A percentile compares a stretch with the other conserved stretches of the same genome.
These are phyloP conservation scores for Rhizophagus clarus DNA, from an alignment of 192 early-diverging fungal genomes.

Conservation along the genomic window DNA sequence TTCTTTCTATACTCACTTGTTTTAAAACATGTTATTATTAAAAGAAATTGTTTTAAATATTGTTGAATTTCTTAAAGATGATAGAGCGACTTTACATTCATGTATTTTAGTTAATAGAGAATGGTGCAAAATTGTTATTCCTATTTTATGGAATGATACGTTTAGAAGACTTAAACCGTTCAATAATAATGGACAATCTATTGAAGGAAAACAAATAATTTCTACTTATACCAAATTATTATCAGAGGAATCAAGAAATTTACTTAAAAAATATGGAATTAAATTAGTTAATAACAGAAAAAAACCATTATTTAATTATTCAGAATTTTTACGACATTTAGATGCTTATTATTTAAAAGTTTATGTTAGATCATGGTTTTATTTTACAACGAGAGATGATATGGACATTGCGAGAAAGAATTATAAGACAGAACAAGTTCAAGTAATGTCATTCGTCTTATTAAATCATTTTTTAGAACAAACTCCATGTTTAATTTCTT, in stretches of 20 bases:
- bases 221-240: not conserved
- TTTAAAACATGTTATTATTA: not conserved
- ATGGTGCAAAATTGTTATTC: not conserved
- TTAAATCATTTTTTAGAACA: not conserved
- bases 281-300: not conserved
- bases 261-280: not conserved
- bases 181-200: not conserved
- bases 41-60: not conserved
- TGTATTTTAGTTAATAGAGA: constrained; percentile 13
- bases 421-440: not conserved
- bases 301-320: not conserved
- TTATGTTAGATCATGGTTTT: not conserved
- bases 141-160: not conserved
- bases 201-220: not conserved
- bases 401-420: not conserved
- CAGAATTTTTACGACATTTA: not conserved
- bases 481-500: not conserved
- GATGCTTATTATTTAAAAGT: not conserved
- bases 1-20: too few species aligned
- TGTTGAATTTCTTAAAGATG: not conserved
- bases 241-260: not conserved
- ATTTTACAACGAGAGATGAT: not conserved
- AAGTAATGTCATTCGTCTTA: not conserved
- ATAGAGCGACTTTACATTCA: not conserved
- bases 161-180: not conserved